Base-by-base conservation (phyloP, 352 stramenopile genomes). In the Pythium grandisporangium region DNA sequence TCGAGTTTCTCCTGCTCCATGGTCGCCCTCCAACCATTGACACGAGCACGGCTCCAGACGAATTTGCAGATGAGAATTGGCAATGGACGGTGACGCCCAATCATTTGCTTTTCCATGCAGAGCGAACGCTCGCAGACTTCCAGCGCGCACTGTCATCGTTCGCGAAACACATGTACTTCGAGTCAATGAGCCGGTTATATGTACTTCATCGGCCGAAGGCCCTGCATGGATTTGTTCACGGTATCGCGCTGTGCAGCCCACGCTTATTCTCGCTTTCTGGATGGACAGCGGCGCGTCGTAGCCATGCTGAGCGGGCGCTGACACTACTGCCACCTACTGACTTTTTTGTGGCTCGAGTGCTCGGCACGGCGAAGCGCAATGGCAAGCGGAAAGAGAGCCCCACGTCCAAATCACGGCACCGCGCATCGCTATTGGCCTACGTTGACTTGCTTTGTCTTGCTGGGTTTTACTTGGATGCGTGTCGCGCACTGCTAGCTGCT, bases 91-190 rank as follows among this genome's bases (percentile, higher is more conserved):
- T n/a, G n/a, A n/a, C n/a, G n/a, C 80, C 80, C 4, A 86, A 67
- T 33, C 70, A 85, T 39, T 55, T 84, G 29, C 48, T 93, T n/a
- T 93, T 93, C 48, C 80, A 93, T 45, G 77, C 72, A 43, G 80
- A 93, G 51, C 72, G 80, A 25, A 41, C 64, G 21, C 55, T 89
- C 16, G 59, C 57, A 2, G 79, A 92, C 47, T 92, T 83, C 51
- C 72, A 71, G 27, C 53, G 69, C 46, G 73, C 66, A 20, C 61
- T 74, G 3, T 84, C 71, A 34, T 85, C 73, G 2, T 88, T 86
- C 38, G 86, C 75, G 29, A 89, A 89, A 55, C 76, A 92, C 60
- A 82, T 92, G 71, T 93, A 93, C 48, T 62, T 93, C 38, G 80
- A 93, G 52, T 84, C 66, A 3, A 83, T 91, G 68, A 66, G 60